These are phyloP conservation scores for Ustilago curta DNA, from an alignment of 1,284 basidiomycete species.

Conservation along the genomic window DNA sequence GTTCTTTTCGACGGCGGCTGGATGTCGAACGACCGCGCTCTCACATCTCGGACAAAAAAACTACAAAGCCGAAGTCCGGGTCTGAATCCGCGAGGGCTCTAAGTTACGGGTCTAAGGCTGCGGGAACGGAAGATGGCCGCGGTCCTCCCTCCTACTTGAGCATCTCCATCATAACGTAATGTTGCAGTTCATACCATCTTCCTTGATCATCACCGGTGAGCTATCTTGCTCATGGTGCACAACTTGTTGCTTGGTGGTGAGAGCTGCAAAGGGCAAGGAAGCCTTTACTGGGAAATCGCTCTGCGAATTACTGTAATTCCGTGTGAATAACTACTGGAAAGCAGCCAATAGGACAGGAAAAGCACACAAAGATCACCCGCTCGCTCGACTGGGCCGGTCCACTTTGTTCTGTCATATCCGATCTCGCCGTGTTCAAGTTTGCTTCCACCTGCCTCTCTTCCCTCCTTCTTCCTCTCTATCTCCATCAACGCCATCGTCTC, in stretches of 20 bases:
- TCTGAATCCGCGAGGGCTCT: not conserved
- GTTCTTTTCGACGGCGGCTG: not conserved
- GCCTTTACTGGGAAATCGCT: not conserved
- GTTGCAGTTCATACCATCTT: conserved; percentile 6
- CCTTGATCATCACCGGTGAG: conserved; percentile 6
- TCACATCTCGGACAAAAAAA: not conserved
- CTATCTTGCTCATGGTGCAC: not conserved
- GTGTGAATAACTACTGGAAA: conserved; percentile 2
- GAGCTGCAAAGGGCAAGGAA: too few relatives aligned
- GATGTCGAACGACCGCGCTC: not conserved
- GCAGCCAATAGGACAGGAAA: not conserved
- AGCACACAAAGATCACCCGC: not conserved
- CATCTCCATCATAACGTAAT: conserved; percentile 20
- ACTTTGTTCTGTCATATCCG: not conserved
- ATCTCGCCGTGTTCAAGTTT: not conserved
- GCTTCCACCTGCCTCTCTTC: not conserved
- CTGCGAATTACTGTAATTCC: conserved; percentile 1
- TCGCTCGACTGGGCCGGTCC: conserved; percentile 2
- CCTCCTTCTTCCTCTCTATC: not conserved
- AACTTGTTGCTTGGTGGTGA: not conserved
- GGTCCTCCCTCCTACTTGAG: conserved; percentile 3
- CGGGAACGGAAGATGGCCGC: conserved; percentile 26
- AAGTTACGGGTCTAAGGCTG: conserved; percentile 12
- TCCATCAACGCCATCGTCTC: not conserved
- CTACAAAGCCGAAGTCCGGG: conserved; percentile 3